Conservation (phyloP, 495 filamentous ascomycete genomes). For the Neurospora sp. region DNA sequence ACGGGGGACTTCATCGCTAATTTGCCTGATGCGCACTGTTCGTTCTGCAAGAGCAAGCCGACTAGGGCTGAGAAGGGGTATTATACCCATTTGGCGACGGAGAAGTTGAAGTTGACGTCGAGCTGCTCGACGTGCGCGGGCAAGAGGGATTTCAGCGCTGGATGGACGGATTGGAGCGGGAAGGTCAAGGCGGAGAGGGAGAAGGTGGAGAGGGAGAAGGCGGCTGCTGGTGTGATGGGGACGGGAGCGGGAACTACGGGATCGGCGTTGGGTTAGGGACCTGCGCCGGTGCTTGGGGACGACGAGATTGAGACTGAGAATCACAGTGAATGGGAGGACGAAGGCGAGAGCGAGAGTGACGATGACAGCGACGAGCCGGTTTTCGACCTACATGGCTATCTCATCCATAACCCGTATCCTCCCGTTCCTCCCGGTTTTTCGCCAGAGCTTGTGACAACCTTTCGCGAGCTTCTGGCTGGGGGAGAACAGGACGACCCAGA, state of each 20-base stretch:
- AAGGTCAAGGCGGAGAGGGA: neutral
- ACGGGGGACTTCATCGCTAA: conserved; percentile 12
- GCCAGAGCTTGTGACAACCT: too few species aligned
- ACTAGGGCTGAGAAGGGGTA: conserved; percentile 7
- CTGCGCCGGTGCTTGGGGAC: neutral
- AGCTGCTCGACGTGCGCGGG: conserved; percentile 10
- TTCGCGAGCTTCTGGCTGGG: too few species aligned
- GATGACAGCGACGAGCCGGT: too few species aligned
- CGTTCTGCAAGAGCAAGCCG: conserved; percentile 12
- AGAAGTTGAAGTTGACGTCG: conserved; percentile 4
- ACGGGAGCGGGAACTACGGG: neutral
- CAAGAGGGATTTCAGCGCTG: neutral
- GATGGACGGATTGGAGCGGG: conserved; percentile 7
- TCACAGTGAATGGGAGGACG: too few species aligned
- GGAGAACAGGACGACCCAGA: too few species aligned
- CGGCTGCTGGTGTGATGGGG: too few species aligned
- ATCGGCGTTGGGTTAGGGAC: neutral
- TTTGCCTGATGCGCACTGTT: conserved; percentile 9
- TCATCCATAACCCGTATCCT: too few species aligned
- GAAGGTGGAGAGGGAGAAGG: neutral
- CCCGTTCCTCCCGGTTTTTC: too few species aligned
- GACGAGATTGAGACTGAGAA: too few species aligned
- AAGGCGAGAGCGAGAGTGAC: too few species aligned
- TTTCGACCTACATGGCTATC: too few species aligned
- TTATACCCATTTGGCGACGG: conserved; percentile 13